phyloP scores from a whole-genome alignment of 2,329 filamentous ascomycete genomes.

The Ploettnerulaceae sp. region DNA sequence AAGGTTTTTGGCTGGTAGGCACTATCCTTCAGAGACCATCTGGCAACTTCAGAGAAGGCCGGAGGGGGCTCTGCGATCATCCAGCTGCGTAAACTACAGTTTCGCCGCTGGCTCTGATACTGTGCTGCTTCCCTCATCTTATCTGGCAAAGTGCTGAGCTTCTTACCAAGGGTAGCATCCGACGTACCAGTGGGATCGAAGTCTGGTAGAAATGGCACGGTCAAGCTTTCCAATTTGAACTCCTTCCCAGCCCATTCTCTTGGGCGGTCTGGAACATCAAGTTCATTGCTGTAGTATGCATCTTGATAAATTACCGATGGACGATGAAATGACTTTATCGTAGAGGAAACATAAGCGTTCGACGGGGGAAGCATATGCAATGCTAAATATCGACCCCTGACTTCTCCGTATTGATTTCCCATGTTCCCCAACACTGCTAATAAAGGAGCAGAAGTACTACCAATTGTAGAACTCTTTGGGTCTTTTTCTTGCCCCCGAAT shows the following conservation, averaged over 20 bases:
- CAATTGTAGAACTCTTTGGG: background rate
- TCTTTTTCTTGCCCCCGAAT: background rate
- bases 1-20: conserved; percentile 15
- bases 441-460: conserved; percentile 4
- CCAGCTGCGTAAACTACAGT: conserved; percentile 67
- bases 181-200: conserved; percentile 65
- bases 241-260: conserved; percentile 86
- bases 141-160: conserved; percentile 43
- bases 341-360: conserved; percentile 45
- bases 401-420: conserved; percentile 7
- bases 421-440: conserved; percentile 16
- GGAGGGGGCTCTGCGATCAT: conserved; percentile 70
- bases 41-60: conserved; percentile 59
- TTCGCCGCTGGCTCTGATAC: conserved; percentile 48
- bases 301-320: conserved; percentile 76
- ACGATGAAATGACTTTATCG: conserved; percentile 51
- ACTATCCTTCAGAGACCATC: conserved; percentile 54
- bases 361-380: conserved; percentile 38
- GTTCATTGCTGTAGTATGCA: conserved; percentile 78
- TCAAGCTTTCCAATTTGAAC: conserved; percentile 71
- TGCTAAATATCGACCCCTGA: conserved; percentile 33
- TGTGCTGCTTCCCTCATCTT: conserved; percentile 45
- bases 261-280: conserved; percentile 70
- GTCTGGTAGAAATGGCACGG: conserved; percentile 71
- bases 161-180: conserved; percentile 50